phyloP scores from a whole-genome alignment of 768 basidiomycete species.

The Termitomyces heimii region DNA sequence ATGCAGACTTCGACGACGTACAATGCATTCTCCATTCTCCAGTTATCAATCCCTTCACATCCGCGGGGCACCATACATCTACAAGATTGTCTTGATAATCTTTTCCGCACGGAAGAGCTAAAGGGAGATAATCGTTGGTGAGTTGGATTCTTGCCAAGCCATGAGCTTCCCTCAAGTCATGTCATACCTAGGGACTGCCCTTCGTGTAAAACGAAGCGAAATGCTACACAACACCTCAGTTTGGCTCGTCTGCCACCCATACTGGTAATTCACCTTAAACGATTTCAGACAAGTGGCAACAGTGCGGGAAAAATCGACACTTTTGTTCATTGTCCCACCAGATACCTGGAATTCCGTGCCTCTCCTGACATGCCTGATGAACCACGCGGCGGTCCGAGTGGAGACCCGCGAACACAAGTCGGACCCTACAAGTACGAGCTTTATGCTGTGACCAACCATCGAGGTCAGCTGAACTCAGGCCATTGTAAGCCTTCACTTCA shows the following conservation, averaged over 20 bases:
- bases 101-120: slow-evolving; percentile 86
- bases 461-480: slow-evolving; percentile 88
- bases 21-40: slow-evolving; percentile 93
- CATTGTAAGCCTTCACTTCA: slow-evolving; percentile 66
- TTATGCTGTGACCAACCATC: slow-evolving; percentile 95
- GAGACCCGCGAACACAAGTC: slow-evolving; percentile 77
- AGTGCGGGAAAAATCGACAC: slow-evolving; percentile 98
- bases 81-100: slow-evolving; percentile 79
- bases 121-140: slow-evolving; percentile 95
- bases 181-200: slow-evolving; percentile 76
- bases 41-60: slow-evolving; percentile 71
- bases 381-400: slow-evolving; percentile 24
- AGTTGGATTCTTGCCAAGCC: slow-evolving; percentile 11
- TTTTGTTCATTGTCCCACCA: slow-evolving; percentile 83
- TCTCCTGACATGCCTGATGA: slow-evolving; percentile 76
- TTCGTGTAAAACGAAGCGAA: slow-evolving; percentile 82
- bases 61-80: slow-evolving; percentile 59
- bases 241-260: slow-evolving; percentile 92
- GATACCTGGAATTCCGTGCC: slow-evolving; percentile 33
- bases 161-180: neutral
- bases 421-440: slow-evolving; percentile 92
- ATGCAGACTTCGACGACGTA: slow-evolving; percentile 92
- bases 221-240: slow-evolving; percentile 81
- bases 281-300: slow-evolving; percentile 85
- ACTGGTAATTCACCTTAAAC: slow-evolving; percentile 86